These are phyloP conservation scores for Aegilops sharonensis DNA, from an alignment of 176 grass and related monocot genomes.

Conservation along the genomic window DNA sequence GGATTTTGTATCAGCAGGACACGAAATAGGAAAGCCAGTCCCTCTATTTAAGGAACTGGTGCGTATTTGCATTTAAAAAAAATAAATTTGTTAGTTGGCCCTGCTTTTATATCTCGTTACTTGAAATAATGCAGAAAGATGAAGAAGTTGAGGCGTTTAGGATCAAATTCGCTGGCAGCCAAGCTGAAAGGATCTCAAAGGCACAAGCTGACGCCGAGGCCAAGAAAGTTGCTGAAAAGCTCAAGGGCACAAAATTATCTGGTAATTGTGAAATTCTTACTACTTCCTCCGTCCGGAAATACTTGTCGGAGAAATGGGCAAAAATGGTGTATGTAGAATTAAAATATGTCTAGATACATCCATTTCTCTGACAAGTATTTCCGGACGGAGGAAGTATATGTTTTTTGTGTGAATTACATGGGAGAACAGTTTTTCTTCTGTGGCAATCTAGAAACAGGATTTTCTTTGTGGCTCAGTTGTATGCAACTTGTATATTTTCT, in stretches of 20 bases:
- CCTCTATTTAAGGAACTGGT: constrained; percentile 96
- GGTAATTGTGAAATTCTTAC: constrained; percentile 33
- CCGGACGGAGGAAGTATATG: not conserved
- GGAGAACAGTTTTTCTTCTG: not conserved
- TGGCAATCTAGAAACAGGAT: not conserved
- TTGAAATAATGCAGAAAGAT: constrained; percentile 67
- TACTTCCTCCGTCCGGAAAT: too few relatives aligned
- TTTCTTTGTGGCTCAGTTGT: not conserved
- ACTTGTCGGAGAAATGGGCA: too few relatives aligned
- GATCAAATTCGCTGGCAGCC: constrained; percentile 77
- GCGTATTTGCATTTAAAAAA: constrained; percentile 6
- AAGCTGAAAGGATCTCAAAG: constrained; percentile 78
- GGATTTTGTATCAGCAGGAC: constrained; percentile 73
- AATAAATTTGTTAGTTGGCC: not conserved
- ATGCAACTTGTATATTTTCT: not conserved
- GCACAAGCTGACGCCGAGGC: constrained; percentile 64
- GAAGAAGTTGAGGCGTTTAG: constrained; percentile 66
- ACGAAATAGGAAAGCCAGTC: constrained; percentile 75
- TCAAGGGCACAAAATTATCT: constrained; percentile 75
- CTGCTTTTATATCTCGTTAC: constrained; percentile 14
- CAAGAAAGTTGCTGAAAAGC: constrained; percentile 63
- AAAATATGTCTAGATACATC: too few relatives aligned
- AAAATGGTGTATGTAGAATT: too few relatives aligned
- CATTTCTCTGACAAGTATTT: too few relatives aligned
- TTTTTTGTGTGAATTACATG: not conserved